Conservation (phyloP, 2,329 filamentous ascomycete genomes). For the Nothomitra cinnamomea region DNA sequence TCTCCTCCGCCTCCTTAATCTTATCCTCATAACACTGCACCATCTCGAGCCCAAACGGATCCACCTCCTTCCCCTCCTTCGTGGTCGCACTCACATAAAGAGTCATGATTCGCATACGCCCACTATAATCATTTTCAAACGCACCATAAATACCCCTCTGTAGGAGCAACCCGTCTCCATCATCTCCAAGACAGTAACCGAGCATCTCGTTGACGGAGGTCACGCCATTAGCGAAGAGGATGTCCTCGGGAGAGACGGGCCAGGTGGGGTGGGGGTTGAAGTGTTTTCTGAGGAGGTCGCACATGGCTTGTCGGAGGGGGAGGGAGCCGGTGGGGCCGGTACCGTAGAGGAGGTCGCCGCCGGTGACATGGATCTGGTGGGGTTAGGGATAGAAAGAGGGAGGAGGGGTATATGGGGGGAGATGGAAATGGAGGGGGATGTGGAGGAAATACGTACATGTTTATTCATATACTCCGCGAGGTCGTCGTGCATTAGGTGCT, state of each 20-base stretch:
- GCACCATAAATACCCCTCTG: neutral
- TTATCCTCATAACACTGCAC: neutral
- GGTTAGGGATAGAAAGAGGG: too few species aligned
- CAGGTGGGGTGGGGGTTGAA: too few species aligned
- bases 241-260: neutral
- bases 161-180: neutral
- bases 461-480: neutral
- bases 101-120: neutral
- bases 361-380: neutral
- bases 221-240: neutral
- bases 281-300: neutral
- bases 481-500: neutral
- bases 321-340: neutral
- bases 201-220: neutral
- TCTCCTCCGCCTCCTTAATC: neutral
- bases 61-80: neutral
- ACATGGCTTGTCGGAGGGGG: neutral
- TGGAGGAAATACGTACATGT: neutral
- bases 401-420: neutral
- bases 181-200: neutral
- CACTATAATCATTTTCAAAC: neutral
- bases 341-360: neutral
- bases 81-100: neutral
- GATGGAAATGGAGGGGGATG: neutral
- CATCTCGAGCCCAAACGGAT: neutral